Evolutionary conservation across 495 filamentous ascomycete species (phyloP).

Genomic region (Penicillium turbatum): DNA sequence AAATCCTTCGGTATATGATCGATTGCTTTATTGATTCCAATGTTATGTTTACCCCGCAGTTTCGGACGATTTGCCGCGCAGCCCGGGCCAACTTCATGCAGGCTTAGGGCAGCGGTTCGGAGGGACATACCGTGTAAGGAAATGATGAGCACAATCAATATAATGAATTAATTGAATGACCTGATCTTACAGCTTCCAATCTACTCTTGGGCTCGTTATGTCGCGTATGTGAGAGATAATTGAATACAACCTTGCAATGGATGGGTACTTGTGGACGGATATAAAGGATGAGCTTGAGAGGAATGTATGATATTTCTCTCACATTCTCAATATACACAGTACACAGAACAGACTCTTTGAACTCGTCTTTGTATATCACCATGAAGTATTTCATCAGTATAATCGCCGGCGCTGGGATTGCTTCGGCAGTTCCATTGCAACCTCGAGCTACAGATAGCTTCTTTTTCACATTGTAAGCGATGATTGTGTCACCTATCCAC

Average conservation of each 20-base stretch:
- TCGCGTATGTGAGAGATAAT: not conserved
- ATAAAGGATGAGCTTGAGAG: not conserved
- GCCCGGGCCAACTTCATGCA: not conserved
- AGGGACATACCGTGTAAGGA: not conserved
- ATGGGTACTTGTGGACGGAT: not conserved
- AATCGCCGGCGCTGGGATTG: slow-evolving; percentile 16
- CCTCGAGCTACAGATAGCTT: slow-evolving; percentile 17
- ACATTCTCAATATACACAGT: not conserved
- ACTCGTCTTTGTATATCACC: not conserved
- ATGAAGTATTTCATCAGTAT: slow-evolving; percentile 20
- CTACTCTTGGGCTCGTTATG: not conserved
- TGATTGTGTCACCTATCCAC: not conserved
- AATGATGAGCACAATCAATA: not conserved
- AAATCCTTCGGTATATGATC: not conserved
- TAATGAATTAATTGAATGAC: not conserved
- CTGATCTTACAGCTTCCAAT: not conserved
- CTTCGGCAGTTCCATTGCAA: slow-evolving; percentile 18
- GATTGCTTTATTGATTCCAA: not conserved
- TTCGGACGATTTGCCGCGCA: not conserved
- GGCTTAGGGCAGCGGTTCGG: not conserved
- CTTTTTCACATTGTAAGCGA: slow-evolving; percentile 37
- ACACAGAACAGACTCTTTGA: not conserved
- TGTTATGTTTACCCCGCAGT: slow-evolving; percentile 1
- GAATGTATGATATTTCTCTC: not conserved
- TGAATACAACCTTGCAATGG: not conserved